Conservation (phyloP, 257 asterid species). For the Ehretia macrophylla region DNA sequence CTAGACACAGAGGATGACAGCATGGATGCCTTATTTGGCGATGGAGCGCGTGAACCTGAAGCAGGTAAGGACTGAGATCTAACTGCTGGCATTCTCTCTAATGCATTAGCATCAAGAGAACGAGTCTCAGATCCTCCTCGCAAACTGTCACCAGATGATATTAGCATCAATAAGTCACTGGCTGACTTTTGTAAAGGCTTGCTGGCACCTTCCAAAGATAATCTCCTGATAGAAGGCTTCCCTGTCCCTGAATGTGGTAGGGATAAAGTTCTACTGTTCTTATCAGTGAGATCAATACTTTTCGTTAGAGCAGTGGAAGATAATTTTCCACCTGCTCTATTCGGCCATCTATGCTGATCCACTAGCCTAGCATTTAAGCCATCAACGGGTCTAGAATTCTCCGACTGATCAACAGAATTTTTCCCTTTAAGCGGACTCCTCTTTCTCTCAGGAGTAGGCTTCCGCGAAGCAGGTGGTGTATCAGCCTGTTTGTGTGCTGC, state of each 20-base stretch:
- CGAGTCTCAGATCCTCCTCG: conserved; percentile 17
- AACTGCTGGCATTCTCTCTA: conserved; percentile 40
- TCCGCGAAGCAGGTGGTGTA: conserved; percentile 38
- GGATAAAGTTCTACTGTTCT: conserved; percentile 33
- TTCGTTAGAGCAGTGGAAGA: conserved; percentile 31
- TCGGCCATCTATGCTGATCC: conserved; percentile 82
- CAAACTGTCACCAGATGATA: conserved; percentile 34
- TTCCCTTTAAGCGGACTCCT: conserved; percentile 69
- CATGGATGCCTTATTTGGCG: conserved; percentile 41
- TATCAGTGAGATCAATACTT: conserved; percentile 52
- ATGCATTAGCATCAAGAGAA: conserved; percentile 44
- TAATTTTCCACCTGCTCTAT: conserved; percentile 44
- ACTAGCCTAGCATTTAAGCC: conserved; percentile 43
- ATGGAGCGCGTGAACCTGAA: conserved; percentile 51
- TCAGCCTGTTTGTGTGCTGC: conserved; percentile 44
- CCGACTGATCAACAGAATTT: conserved; percentile 53
- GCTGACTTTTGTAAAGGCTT: conserved; percentile 48
- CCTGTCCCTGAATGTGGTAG: conserved; percentile 27
- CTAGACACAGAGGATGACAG: conserved; percentile 38
- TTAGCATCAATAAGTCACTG: conserved; percentile 37
- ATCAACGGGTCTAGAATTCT: conserved; percentile 74
- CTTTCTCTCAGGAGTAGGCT: conserved; percentile 68
- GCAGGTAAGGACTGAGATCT: conserved; percentile 41
- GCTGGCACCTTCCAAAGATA: conserved; percentile 57
- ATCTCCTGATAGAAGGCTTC: conserved; percentile 50